Conservation (phyloP, 73 alveolate species). For the Symbiodinium natans region DNA sequence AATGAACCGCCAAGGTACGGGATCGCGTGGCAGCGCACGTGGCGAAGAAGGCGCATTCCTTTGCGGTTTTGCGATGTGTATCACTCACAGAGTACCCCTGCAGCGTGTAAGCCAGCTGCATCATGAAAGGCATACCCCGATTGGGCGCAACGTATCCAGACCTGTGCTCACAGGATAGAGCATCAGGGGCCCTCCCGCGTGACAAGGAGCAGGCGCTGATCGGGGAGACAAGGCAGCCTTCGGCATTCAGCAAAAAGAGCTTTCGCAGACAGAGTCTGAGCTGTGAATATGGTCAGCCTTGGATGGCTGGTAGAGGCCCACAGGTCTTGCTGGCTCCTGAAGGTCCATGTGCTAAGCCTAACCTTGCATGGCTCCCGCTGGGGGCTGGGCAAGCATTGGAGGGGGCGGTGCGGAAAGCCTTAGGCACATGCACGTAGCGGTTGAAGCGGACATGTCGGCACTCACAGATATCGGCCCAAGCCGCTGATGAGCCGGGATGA, state of each 20-base stretch:
- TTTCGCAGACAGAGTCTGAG: neutral
- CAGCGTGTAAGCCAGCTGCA: too few relatives aligned
- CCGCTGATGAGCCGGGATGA: neutral
- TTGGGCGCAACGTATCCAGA: too few relatives aligned
- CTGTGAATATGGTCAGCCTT: neutral
- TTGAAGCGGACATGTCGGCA: too few relatives aligned
- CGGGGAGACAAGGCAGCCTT: neutral
- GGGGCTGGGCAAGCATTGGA: neutral
- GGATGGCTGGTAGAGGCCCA: constrained; percentile 7
- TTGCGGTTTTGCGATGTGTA: neutral
- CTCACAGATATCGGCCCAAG: too few relatives aligned
- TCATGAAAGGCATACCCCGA: too few relatives aligned
- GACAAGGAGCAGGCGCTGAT: neutral
- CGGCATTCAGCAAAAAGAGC: too few relatives aligned
- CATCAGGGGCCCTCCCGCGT: too few relatives aligned
- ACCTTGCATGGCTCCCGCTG: neutral
- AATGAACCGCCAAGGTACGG: neutral
- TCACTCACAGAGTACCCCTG: too few relatives aligned
- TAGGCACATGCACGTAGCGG: neutral
- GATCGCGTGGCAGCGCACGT: neutral
- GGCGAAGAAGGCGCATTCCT: neutral
- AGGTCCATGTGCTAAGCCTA: neutral
- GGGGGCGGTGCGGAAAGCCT: constrained; percentile 17
- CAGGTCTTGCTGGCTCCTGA: constrained; percentile 21
- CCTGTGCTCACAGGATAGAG: too few relatives aligned